Evolutionary conservation across 805 yeast species (phyloP), one percentile per base, ranked within the genome.

Genomic region (Kuraishia hungarica): DNA sequence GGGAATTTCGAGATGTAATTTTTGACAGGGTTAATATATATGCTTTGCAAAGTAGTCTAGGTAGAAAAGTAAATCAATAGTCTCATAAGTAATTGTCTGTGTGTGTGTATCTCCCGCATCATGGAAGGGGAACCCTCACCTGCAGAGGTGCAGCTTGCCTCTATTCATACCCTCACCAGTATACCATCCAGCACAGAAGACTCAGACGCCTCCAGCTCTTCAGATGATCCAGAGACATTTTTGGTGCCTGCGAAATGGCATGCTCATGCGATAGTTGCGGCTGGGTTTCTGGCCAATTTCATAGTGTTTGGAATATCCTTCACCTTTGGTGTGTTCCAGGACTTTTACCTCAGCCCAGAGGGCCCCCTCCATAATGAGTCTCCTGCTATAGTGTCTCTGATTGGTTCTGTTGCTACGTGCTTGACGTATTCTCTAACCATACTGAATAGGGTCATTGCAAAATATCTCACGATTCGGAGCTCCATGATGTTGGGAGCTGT

Each of bases 261-360:
- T 22, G 49, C 21, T 13, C 24, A 21, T 20, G 24, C 22, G 15
- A 22, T 47, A 6, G 24, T 22, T 4, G 24, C n/a, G 4, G 19
- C 51, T 21, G 51, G 51, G 11, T 49, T 49, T 17, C 28, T 49
- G 35, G 28, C 62, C 46, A 69, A 70, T 51, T 72, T 69, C 56
- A 60, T 67, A 55, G 71, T 71, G 2, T 70, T 72, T 57, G 76
- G 75, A 1, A 62, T 70, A 11, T 62, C 67, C 6, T 71, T 71
- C 58, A 63, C 74, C 1, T 72, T 64, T 54, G 76, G 75, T 56
- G 69, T 72, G 6, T 72, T 66, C 53, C 74, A 72, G 52, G 73
- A 72, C 24, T 71, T 58, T 57, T 72, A 72, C 50, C 58, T 64
- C 1, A 59, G 70, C 2, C 17, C 51, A 10, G 48, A 53, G 15